Conservation (phyloP, 2,329 filamentous ascomycete species). For the Cadophora sp. region DNA sequence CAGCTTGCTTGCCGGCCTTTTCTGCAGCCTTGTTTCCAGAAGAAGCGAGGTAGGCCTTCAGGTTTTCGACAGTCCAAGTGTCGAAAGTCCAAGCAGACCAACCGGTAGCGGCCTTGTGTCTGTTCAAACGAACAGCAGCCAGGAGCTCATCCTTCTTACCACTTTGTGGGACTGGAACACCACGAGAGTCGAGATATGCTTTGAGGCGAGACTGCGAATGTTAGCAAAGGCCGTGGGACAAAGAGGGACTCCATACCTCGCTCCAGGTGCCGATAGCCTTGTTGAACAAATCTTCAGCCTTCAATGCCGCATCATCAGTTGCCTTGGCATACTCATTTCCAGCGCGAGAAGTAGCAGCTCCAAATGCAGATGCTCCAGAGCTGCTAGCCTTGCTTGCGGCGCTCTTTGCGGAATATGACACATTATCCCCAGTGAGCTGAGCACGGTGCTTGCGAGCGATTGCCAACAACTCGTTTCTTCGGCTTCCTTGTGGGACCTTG, state of each 20-base stretch:
- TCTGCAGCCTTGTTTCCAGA: slow-evolving; percentile 62
- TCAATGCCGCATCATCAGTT: slow-evolving; percentile 70
- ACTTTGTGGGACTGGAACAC: slow-evolving; percentile 75
- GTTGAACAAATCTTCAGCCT: slow-evolving; percentile 72
- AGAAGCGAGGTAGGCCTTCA: slow-evolving; percentile 63
- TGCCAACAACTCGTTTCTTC: slow-evolving; percentile 83
- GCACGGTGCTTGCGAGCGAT: slow-evolving; percentile 88
- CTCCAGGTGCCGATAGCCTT: slow-evolving; percentile 69
- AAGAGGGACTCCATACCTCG: slow-evolving; percentile 53
- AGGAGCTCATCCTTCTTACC: slow-evolving; percentile 76
- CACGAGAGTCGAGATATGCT: slow-evolving; percentile 78
- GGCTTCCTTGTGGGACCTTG: slow-evolving; percentile 89
- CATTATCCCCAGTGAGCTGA: slow-evolving; percentile 70
- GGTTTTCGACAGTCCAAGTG: slow-evolving; percentile 74
- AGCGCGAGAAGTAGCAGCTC: slow-evolving; percentile 76
- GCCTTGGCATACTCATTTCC: slow-evolving; percentile 80
- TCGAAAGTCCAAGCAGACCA: slow-evolving; percentile 82
- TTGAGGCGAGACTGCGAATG: slow-evolving; percentile 64
- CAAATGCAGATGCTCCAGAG: slow-evolving; percentile 66
- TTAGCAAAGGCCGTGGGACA: slow-evolving; percentile 18
- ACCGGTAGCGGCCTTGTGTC: slow-evolving; percentile 71
- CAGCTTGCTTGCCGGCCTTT: slow-evolving; percentile 66
- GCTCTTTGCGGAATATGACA: slow-evolving; percentile 64
- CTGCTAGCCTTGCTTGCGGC: slow-evolving; percentile 74
- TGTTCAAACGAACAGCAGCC: slow-evolving; percentile 75